Evolutionary conservation across 441 rosid species (phyloP).

Genomic region (Capsella rubella): DNA sequence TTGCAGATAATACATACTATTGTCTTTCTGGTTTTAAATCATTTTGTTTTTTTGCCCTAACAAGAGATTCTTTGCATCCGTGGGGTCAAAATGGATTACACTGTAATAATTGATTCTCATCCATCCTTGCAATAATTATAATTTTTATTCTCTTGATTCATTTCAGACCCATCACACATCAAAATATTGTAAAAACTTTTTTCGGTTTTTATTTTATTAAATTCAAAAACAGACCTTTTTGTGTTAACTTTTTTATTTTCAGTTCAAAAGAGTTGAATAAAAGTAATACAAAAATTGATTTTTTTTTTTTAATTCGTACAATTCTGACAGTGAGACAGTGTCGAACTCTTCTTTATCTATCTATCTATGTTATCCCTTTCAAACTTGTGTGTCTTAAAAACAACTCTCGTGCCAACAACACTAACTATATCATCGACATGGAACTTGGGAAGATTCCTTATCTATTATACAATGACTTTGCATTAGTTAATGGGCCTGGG

Average conservation of each 20-base stretch:
- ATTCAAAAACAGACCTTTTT: background rate
- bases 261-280: background rate
- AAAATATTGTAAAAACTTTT: background rate
- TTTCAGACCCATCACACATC: background rate
- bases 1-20: too few species aligned
- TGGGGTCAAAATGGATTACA: conserved; percentile 2
- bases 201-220: background rate
- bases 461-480: background rate
- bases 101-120: background rate
- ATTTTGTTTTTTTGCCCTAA: background rate
- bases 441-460: conserved; percentile 17
- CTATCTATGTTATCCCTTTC: background rate
- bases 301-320: background rate
- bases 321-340: conserved; percentile 5
- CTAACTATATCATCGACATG: background rate
- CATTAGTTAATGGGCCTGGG: conserved; percentile 6
- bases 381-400: background rate
- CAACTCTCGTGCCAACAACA: conserved; percentile 10
- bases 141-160: background rate
- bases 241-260: background rate
- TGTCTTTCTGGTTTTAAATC: too few species aligned
- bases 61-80: background rate
- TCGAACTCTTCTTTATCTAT: background rate
- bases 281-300: background rate
- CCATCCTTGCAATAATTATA: background rate